phyloP scores from a whole-genome alignment of 2,329 filamentous ascomycete species.

The Cladophialophora chaetospira region DNA sequence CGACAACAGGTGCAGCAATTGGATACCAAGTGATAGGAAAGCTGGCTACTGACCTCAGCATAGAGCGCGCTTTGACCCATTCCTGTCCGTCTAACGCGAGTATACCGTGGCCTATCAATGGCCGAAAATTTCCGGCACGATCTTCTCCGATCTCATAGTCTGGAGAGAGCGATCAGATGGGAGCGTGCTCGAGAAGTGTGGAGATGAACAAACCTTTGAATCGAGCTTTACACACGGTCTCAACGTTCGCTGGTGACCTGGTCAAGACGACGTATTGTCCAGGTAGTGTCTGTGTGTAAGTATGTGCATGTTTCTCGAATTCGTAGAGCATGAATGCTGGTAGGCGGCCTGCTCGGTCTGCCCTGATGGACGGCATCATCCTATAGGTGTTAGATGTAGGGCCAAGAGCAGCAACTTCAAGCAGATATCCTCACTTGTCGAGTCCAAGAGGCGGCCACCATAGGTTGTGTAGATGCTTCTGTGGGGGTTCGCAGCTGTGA shows the following conservation, averaged over 20 bases:
- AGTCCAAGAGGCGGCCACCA: slow-evolving; percentile 14
- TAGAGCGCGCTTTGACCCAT: slow-evolving; percentile 12
- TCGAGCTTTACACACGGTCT: slow-evolving; percentile 12
- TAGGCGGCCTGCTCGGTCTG: slow-evolving; percentile 17
- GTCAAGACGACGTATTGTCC: slow-evolving; percentile 15
- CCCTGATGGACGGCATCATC: slow-evolving; percentile 16
- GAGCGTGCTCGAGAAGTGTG: too few relatives aligned
- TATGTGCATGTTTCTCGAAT: slow-evolving; percentile 19
- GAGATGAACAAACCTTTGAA: slow-evolving; percentile 10
- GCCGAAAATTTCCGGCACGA: slow-evolving; percentile 5
- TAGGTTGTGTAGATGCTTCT: slow-evolving; percentile 48
- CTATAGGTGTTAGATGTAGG: slow-evolving; percentile 33
- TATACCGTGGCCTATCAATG: slow-evolving; percentile 14
- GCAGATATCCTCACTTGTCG: slow-evolving; percentile 8
- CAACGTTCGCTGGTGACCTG: slow-evolving; percentile 13
- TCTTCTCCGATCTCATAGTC: slow-evolving; percentile 15
- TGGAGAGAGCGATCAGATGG: background rate
- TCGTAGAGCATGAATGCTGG: slow-evolving; percentile 19
- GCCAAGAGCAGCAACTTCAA: background rate
- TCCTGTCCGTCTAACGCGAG: slow-evolving; percentile 13
- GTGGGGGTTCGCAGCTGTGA: slow-evolving; percentile 51
- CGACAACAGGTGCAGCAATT: too few relatives aligned
- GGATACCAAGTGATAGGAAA: too few relatives aligned
- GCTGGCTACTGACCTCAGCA: slow-evolving; percentile 18
- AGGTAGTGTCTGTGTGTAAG: slow-evolving; percentile 12